phyloP scores from a whole-genome alignment of 352 stramenopile genomes.

The Globisporangium radiosum region DNA sequence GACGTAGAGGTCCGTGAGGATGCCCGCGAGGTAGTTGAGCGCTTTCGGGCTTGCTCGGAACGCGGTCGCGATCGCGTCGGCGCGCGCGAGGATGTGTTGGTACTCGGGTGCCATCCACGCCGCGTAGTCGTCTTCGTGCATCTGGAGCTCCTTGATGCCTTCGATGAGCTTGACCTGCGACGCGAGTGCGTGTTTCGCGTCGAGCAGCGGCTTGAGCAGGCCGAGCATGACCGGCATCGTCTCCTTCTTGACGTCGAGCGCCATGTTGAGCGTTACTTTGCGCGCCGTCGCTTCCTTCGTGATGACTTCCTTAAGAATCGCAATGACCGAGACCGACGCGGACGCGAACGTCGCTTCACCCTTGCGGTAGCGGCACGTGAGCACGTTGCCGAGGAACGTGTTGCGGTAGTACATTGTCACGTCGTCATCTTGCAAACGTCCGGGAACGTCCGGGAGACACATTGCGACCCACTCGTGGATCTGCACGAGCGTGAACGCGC shows the following conservation, averaged over 20 bases:
- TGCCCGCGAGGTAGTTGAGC: conserved; percentile 72
- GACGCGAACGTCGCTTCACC: conserved; percentile 69
- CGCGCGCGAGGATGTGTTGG: conserved; percentile 57
- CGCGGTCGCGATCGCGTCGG: conserved; percentile 60
- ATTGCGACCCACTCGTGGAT: conserved; percentile 84
- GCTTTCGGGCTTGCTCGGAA: conserved; percentile 65
- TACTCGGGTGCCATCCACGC: conserved; percentile 81
- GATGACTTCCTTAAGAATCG: conserved; percentile 82
- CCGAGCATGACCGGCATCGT: conserved; percentile 63
- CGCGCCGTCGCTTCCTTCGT: conserved; percentile 76
- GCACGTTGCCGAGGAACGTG: conserved; percentile 60
- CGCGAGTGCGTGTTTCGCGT: conserved; percentile 62
- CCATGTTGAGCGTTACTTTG: conserved; percentile 75
- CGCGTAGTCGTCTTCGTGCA: conserved; percentile 67
- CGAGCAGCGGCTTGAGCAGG: conserved; percentile 55
- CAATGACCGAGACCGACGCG: conserved; percentile 74
- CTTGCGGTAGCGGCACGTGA: conserved; percentile 74
- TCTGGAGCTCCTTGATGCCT: conserved; percentile 76
- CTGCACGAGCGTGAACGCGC: conserved; percentile 74
- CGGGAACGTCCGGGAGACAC: conserved; percentile 73
- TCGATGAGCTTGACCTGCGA: conserved; percentile 81
- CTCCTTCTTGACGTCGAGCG: conserved; percentile 77
- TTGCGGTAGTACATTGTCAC: conserved; percentile 75
- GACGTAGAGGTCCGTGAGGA: conserved; percentile 82
- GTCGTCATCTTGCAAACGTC: conserved; percentile 59